Evolutionary conservation across 129 eudicot species (phyloP).

Genomic region (Silybum marianum): DNA sequence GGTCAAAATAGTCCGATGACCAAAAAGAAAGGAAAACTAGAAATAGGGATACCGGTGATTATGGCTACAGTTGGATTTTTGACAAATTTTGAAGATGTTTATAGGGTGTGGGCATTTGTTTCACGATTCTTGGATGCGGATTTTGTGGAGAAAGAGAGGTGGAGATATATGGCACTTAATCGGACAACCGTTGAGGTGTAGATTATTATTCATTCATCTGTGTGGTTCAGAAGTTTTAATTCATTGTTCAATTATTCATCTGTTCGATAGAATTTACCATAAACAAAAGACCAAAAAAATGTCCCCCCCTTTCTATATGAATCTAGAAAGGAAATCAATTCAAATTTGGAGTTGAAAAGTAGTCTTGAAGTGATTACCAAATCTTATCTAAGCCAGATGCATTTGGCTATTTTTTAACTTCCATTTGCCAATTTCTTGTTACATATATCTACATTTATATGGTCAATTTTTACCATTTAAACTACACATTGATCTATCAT

Average conservation of each 20-base stretch:
- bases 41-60: constrained; percentile 48
- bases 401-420: not conserved
- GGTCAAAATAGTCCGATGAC: constrained; percentile 21
- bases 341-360: not conserved
- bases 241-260: constrained; percentile 1
- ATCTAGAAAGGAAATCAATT: not conserved
- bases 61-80: constrained; percentile 66
- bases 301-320: not conserved
- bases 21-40: constrained; percentile 38
- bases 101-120: constrained; percentile 71
- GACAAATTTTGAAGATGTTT: constrained; percentile 75
- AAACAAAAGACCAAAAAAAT: not conserved
- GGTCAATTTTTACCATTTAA: not conserved
- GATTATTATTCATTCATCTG: constrained; percentile 32
- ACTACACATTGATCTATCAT: too few relatives aligned
- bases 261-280: not conserved
- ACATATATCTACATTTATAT: not conserved
- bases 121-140: constrained; percentile 88
- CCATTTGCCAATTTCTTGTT: not conserved
- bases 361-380: not conserved
- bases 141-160: constrained; percentile 89
- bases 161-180: constrained; percentile 93
- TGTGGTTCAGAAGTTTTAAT: constrained; percentile 2
- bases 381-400: not conserved
- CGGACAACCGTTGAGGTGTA: constrained; percentile 74